These are phyloP conservation scores for Gossypium arboreum DNA, from an alignment of 345 rosid genomes.

Conservation along the genomic window DNA sequence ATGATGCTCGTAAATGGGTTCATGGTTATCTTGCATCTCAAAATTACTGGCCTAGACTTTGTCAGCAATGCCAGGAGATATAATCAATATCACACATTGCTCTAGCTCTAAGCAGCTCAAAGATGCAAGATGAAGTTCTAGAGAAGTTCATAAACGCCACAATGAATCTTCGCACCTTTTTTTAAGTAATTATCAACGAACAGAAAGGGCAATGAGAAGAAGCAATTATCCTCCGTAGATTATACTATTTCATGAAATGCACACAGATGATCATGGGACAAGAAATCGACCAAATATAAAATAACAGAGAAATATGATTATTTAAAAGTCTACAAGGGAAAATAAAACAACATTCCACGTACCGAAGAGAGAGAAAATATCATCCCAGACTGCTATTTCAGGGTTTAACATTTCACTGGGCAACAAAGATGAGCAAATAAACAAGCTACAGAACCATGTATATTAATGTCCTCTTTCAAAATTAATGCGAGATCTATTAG, in stretches of 20 bases:
- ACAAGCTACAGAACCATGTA: neutral
- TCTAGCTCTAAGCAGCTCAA: neutral
- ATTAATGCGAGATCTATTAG: slow-evolving; percentile 74
- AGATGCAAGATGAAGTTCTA: neutral
- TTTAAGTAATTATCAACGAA: neutral
- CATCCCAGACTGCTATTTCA: neutral
- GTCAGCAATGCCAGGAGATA: neutral
- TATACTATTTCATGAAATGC: too few species aligned
- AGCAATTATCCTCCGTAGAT: neutral
- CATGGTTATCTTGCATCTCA: neutral
- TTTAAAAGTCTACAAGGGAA: neutral
- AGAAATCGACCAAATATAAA: neutral
- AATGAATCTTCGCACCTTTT: too few species aligned
- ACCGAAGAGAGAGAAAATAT: neutral
- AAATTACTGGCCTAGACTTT: neutral
- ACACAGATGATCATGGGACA: neutral
- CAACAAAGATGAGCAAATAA: neutral
- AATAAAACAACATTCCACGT: neutral
- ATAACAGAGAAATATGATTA: neutral
- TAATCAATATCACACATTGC: neutral
- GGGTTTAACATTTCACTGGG: slow-evolving; percentile 21
- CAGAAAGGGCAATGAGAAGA: neutral
- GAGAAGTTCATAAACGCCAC: neutral
- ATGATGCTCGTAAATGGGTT: neutral
- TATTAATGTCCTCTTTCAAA: slow-evolving; percentile 68